These are phyloP conservation scores for Mucor saturninus DNA, from an alignment of 371 early-diverging fungal genomes.

Conservation along the genomic window DNA sequence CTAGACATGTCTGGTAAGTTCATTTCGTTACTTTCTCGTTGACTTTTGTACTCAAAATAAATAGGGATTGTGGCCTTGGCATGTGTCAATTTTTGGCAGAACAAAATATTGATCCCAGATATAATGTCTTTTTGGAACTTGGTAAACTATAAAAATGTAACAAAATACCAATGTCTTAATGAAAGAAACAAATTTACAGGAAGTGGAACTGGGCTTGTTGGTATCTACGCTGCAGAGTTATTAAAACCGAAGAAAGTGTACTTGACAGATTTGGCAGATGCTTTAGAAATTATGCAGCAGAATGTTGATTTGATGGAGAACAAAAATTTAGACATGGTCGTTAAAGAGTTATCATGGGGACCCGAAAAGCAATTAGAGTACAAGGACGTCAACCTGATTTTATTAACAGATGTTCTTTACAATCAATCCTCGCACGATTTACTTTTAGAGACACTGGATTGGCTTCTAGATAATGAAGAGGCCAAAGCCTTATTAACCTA, in stretches of 20 bases:
- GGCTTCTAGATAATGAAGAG: conserved; percentile 23
- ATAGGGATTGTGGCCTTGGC: conserved; percentile 51
- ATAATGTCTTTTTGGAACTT: conserved; percentile 32
- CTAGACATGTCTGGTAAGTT: conserved; percentile 49
- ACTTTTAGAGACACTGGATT: conserved; percentile 41
- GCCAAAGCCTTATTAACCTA: conserved; percentile 38
- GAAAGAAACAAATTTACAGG: conserved; percentile 21
- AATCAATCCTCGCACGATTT: conserved; percentile 48
- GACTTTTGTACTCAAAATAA: not conserved
- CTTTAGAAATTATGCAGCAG: conserved; percentile 38
- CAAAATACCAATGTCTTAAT: not conserved
- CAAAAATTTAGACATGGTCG: conserved; percentile 12
- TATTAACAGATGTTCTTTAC: conserved; percentile 53
- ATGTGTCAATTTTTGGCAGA: conserved; percentile 38
- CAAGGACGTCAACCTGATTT: conserved; percentile 32
- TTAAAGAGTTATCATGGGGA: conserved; percentile 43
- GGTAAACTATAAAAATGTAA: conserved; percentile 18
- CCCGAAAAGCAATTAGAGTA: conserved; percentile 12
- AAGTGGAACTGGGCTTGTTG: conserved; percentile 56
- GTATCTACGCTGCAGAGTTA: conserved; percentile 43
- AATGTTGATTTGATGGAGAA: conserved; percentile 29
- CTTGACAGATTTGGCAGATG: conserved; percentile 51
- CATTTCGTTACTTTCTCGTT: not conserved
- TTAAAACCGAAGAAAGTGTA: conserved; percentile 28
- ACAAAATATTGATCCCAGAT: conserved; percentile 7